Percentiles rank a stretch among this genome's conserved stretches.
phyloP scores from a whole-genome alignment of 768 basidiomycete species.

The Pleurotus tuber-regium region DNA sequence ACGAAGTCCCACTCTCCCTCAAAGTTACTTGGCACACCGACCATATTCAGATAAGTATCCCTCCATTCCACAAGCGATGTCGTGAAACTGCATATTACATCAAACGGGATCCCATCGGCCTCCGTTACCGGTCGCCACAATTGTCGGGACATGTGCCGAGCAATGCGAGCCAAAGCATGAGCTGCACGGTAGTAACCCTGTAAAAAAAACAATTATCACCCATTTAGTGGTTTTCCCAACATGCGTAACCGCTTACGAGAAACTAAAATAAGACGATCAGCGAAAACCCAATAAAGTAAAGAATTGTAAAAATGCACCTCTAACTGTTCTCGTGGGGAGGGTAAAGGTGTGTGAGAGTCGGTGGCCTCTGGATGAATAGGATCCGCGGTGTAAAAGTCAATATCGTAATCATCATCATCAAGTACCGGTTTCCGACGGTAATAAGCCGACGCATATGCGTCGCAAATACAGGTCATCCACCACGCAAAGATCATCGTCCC shows the following conservation, averaged over 20 bases:
- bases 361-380: constrained; percentile 47
- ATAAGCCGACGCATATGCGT: constrained; percentile 81
- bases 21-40: constrained; percentile 86
- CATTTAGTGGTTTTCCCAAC: not conserved
- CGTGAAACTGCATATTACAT: constrained; percentile 56
- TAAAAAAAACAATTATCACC: constrained; percentile 3
- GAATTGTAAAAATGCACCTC: constrained; percentile 48
- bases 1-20: constrained; percentile 91
- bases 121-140: constrained; percentile 81
- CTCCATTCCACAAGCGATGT: constrained; percentile 67
- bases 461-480: constrained; percentile 89
- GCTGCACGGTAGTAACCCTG: constrained; percentile 85
- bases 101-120: constrained; percentile 72
- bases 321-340: constrained; percentile 75
- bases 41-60: constrained; percentile 67
- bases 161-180: constrained; percentile 79
- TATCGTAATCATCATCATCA: constrained; percentile 88
- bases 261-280: constrained; percentile 42
- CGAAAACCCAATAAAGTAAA: constrained; percentile 11
- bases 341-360: constrained; percentile 43
- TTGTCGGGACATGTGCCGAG: constrained; percentile 76
- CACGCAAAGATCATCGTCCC: constrained; percentile 90
- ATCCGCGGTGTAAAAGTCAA: constrained; percentile 82
- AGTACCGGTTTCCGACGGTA: constrained; percentile 83
- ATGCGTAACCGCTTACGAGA: constrained; percentile 48